A percentile compares a stretch with the other conserved stretches of the same genome.
phyloP scores from a whole-genome alignment of 805 yeast genomes.

The Candida sithepensis region DNA sequence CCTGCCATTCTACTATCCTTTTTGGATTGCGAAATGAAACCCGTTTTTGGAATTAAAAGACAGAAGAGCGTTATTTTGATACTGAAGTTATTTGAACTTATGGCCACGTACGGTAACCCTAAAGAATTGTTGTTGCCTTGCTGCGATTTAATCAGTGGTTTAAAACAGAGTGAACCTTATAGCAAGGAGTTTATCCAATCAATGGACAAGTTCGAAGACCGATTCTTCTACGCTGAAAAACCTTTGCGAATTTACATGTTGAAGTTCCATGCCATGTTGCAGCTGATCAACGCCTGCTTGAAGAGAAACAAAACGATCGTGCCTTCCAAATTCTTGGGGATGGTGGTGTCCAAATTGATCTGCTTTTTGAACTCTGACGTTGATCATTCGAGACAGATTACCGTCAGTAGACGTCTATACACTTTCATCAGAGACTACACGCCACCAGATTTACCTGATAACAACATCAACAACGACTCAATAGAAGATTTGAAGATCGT shows the following conservation, averaged over 20 bases:
- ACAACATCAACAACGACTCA: constrained; percentile 32
- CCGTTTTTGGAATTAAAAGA: constrained; percentile 28
- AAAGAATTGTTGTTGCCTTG: constrained; percentile 72
- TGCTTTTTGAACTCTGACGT: constrained; percentile 46
- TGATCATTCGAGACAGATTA: constrained; percentile 28
- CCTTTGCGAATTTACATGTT: constrained; percentile 40
- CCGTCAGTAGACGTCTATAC: constrained; percentile 61
- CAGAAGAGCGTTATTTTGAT: constrained; percentile 36
- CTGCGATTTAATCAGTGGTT: constrained; percentile 55
- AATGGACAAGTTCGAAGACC: constrained; percentile 12
- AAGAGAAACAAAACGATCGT: constrained; percentile 61
- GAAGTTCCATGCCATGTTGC: constrained; percentile 63
- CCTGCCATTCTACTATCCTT: constrained; percentile 63
- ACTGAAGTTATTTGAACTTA: constrained; percentile 52
- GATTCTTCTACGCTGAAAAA: constrained; percentile 2
- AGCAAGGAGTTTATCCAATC: constrained; percentile 10
- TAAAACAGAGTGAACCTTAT: constrained; percentile 22
- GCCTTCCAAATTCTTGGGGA: constrained; percentile 77
- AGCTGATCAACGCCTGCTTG: constrained; percentile 56
- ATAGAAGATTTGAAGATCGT: constrained; percentile 36
- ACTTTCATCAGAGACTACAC: constrained; percentile 56
- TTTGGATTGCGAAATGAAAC: constrained; percentile 37
- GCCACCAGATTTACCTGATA: constrained; percentile 41
- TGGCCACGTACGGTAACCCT: constrained; percentile 72
- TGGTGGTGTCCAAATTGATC: constrained; percentile 58